Conservation (phyloP, 176 grass and related monocot genomes). For the Sorghum bicolor region Sorghum_bicolor_NCBIv3 NC_012870.2:67969001-67969500, state of each 20-base stretch:
- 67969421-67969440: neutral
- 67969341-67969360: neutral
- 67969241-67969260: neutral
- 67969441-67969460: neutral
- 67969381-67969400: neutral
- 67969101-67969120: neutral
- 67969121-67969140: neutral
- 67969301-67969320: neutral
- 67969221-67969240: neutral
- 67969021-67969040: neutral
- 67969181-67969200: neutral
- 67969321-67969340: neutral
- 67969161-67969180: neutral
- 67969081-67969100: neutral
- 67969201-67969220: neutral
- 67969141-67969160: neutral
- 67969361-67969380: neutral
- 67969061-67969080: neutral
- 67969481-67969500: neutral
- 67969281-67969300: neutral
- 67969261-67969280: neutral
- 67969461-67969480: neutral
- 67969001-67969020: neutral
- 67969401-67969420: neutral
- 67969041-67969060: neutral